Evolutionary conservation across 2,329 filamentous ascomycete genomes (phyloP).

Genomic region (Fusarium illudens): DNA sequence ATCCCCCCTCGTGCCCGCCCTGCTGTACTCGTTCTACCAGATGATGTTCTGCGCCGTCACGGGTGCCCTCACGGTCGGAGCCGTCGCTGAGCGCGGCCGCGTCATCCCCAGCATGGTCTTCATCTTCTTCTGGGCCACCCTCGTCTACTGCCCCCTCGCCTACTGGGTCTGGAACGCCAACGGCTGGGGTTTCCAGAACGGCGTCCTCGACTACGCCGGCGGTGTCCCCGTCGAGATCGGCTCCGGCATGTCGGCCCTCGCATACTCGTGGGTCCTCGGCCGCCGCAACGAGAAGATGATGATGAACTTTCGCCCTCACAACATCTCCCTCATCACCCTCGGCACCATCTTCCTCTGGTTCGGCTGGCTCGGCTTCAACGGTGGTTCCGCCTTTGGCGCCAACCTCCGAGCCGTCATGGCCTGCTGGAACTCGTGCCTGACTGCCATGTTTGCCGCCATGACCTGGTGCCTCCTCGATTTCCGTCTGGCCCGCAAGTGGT

Average conservation of each 20-base stretch:
- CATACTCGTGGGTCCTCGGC: conserved; percentile 95
- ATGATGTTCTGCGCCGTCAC: conserved; percentile 98
- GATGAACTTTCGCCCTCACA: conserved; percentile 99
- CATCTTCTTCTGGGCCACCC: conserved; percentile 92
- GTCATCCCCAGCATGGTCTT: conserved; percentile 95
- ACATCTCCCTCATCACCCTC: conserved; percentile 95
- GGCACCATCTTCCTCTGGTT: conserved; percentile 98
- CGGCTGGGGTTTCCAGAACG: conserved; percentile 90
- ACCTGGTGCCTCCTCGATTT: conserved; percentile 97
- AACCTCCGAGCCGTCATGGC: conserved; percentile 95
- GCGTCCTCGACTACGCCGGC: conserved; percentile 94
- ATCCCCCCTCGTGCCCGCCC: conserved; percentile 84
- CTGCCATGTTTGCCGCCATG: conserved; percentile 89
- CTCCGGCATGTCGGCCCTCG: conserved; percentile 90
- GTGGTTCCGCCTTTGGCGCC: conserved; percentile 90
- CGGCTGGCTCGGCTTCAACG: conserved; percentile 99
- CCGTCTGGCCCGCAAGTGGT: conserved; percentile 94
- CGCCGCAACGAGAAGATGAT: conserved; percentile 99
- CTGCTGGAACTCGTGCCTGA: conserved; percentile 97
- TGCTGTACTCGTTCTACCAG: conserved; percentile 97
- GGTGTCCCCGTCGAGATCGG: conserved; percentile 97
- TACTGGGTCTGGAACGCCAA: conserved; percentile 98
- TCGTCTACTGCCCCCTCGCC: conserved; percentile 96
- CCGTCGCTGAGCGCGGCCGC: conserved; percentile 92
- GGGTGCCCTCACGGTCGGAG: conserved; percentile 88